These are phyloP conservation scores for Trichoderma sp. DNA, from an alignment of 2,329 filamentous ascomycete genomes.

Conservation along the genomic window DNA sequence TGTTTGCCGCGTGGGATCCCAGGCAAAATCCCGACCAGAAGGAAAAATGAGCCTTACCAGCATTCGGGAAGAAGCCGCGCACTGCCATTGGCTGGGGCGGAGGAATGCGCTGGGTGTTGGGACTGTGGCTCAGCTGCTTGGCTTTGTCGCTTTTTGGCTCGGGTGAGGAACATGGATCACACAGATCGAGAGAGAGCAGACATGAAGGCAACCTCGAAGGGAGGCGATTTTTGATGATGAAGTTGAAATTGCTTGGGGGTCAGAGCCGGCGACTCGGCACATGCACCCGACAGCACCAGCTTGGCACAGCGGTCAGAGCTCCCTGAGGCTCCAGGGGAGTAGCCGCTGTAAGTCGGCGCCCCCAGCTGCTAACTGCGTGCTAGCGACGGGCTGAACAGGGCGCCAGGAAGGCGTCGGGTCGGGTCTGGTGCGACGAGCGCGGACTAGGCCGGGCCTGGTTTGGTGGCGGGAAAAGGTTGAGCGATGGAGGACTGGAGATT, in stretches of 20 bases:
- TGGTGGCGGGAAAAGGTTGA: constrained; percentile 20
- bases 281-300: background rate
- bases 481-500: too few species aligned
- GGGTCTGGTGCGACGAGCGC: background rate
- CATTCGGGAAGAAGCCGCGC: background rate
- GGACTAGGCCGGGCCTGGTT: constrained; percentile 6
- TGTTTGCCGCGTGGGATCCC: constrained; percentile 5
- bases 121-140: constrained; percentile 2
- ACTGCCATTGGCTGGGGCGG: constrained; percentile 1
- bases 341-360: background rate
- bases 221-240: background rate
- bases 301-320: background rate
- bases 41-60: background rate
- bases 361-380: background rate
- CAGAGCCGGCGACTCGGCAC: background rate
- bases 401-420: background rate
- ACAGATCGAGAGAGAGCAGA: too few species aligned
- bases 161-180: too few species aligned
- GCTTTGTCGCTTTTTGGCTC: too few species aligned
- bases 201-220: background rate
- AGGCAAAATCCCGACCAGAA: background rate
- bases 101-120: background rate
- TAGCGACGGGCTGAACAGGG: constrained; percentile 2
- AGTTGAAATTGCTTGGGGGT: background rate
- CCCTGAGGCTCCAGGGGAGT: background rate